These are phyloP conservation scores for Wickerhamiella parazyma DNA, from an alignment of 805 yeast species.

Conservation along the genomic window DNA sequence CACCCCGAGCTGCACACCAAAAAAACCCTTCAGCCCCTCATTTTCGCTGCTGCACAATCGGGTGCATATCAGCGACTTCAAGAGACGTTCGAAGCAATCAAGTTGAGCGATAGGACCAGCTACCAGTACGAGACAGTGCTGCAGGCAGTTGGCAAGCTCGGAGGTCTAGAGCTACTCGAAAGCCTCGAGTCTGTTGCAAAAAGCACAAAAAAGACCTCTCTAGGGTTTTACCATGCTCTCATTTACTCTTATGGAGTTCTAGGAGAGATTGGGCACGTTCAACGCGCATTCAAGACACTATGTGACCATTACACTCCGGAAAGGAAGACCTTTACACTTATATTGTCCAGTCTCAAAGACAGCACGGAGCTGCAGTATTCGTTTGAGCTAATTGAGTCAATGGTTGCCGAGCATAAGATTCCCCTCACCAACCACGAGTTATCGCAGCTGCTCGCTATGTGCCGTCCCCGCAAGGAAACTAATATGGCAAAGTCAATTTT, in stretches of 20 bases:
- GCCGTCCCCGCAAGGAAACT: conserved; percentile 21
- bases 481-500: conserved; percentile 20
- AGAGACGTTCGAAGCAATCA: conserved; percentile 34
- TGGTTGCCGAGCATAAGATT: conserved; percentile 15
- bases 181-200: conserved; percentile 35
- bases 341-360: conserved; percentile 29
- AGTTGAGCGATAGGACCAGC: conserved; percentile 22
- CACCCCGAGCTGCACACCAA: conserved; percentile 33
- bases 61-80: conserved; percentile 44
- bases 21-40: conserved; percentile 35
- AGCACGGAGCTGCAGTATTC: conserved; percentile 28
- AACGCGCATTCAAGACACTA: conserved; percentile 28
- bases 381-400: conserved; percentile 17
- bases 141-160: conserved; percentile 40
- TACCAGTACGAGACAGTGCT: conserved; percentile 49
- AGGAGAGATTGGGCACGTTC: conserved; percentile 28
- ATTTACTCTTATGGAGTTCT: conserved; percentile 31
- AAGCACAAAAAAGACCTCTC: conserved; percentile 36
- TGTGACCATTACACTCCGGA: conserved; percentile 23
- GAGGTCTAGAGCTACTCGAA: conserved; percentile 36
- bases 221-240: conserved; percentile 32
- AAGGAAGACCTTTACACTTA: conserved; percentile 24
- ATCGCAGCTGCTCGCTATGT: conserved; percentile 20
- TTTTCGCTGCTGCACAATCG: conserved; percentile 33
- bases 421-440: conserved; percentile 19